These are phyloP conservation scores for Mycena polygramma DNA, from an alignment of 768 basidiomycete genomes.

Conservation along the genomic window DNA sequence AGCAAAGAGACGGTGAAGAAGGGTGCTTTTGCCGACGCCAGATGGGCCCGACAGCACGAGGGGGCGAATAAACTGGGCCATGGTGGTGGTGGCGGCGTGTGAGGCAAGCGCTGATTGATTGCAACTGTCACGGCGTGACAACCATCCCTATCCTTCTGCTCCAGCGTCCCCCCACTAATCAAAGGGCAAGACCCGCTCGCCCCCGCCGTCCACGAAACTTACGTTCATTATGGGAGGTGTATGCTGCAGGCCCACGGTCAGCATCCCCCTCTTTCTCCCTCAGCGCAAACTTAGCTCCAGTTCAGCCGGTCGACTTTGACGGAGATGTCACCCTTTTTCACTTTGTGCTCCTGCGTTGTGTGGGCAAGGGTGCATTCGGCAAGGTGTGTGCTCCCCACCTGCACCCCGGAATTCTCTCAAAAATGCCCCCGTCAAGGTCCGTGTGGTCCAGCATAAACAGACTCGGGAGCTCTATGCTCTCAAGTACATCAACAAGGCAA, in stretches of 20 bases:
- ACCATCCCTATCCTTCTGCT: constrained; percentile 1
- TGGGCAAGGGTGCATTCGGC: constrained; percentile 99
- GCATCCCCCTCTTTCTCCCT: constrained; percentile 32
- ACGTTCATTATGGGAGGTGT: constrained; percentile 67
- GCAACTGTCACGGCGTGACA: too few relatives aligned
- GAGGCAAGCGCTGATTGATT: too few relatives aligned
- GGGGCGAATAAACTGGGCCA: constrained; percentile 70
- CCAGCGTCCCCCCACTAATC: constrained; percentile 13
- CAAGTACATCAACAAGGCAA: constrained; percentile 99
- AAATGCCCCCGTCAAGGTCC: constrained; percentile 72
- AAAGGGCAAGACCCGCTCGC: constrained; percentile 16
- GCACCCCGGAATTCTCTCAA: constrained; percentile 22
- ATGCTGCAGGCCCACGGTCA: constrained; percentile 76
- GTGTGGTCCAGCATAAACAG: constrained; percentile 99
- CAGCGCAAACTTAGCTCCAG: too few relatives aligned
- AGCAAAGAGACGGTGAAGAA: constrained; percentile 83
- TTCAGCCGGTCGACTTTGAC: constrained; percentile 93
- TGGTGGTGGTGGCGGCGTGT: constrained; percentile 20
- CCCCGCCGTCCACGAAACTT: constrained; percentile 17
- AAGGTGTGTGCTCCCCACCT: constrained; percentile 71
- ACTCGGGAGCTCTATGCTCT: constrained; percentile 96
- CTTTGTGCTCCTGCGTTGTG: constrained; percentile 92
- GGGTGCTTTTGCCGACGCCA: constrained; percentile 94
- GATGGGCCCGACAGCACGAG: constrained; percentile 93
- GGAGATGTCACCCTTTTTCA: constrained; percentile 97